phyloP scores from a whole-genome alignment of 371 early-diverging fungal species.

The Saksenaea oblongispora region DNA sequence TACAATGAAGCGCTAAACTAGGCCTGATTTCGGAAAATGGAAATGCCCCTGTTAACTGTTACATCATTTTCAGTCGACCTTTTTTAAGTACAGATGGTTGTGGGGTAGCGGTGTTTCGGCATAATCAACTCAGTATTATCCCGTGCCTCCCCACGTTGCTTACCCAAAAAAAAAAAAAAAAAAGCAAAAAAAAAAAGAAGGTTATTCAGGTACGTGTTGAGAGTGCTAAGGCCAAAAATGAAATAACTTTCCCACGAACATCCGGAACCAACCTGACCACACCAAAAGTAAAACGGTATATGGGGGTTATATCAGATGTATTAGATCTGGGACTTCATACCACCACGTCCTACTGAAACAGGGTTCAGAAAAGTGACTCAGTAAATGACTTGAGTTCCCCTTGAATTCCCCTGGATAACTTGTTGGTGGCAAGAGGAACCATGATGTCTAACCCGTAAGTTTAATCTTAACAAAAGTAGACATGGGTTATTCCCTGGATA shows the following conservation, averaged over 20 bases:
- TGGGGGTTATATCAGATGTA: background rate
- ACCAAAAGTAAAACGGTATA: background rate
- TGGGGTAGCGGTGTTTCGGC: constrained; percentile 14
- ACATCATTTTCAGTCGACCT: background rate
- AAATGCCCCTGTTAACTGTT: background rate
- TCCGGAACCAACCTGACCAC: background rate
- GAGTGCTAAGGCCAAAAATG: background rate
- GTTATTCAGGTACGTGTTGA: background rate
- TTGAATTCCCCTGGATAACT: background rate
- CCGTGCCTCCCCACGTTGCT: constrained; percentile 6
- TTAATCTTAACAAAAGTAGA: constrained; percentile 2
- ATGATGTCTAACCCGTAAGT: background rate
- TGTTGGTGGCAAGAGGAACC: background rate
- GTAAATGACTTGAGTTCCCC: background rate
- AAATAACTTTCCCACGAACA: background rate
- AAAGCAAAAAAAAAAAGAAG: background rate
- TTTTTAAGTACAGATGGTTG: constrained; percentile 3
- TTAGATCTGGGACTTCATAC: background rate
- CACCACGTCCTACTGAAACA: background rate
- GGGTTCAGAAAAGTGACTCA: background rate
- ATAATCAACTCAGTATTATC: constrained; percentile 5
- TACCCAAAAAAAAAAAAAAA: constrained; percentile 4
- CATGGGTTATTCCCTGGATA: background rate
- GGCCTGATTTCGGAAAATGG: background rate
- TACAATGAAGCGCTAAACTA: too few species aligned